Evolutionary conservation across 2,329 filamentous ascomycete species (phyloP).

Genomic region (Amesomyces nigricolor): DNA sequence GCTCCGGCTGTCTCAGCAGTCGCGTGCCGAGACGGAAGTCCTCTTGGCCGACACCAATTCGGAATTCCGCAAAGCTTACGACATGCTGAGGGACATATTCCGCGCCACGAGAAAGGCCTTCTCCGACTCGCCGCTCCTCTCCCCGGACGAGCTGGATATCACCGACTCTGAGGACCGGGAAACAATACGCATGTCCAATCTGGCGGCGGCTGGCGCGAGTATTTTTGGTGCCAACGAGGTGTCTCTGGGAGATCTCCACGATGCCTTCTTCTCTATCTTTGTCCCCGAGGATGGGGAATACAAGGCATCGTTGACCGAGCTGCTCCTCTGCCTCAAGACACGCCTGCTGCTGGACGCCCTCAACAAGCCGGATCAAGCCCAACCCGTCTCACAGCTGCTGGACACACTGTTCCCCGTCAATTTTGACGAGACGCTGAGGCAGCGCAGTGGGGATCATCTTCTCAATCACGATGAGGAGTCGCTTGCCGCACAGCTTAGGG

Average conservation of each 20-base stretch:
- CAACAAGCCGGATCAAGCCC: constrained; percentile 41
- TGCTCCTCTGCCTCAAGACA: constrained; percentile 45
- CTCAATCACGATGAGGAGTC: constrained; percentile 50
- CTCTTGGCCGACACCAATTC: constrained; percentile 30
- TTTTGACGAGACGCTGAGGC: constrained; percentile 44
- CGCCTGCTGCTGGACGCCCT: constrained; percentile 50
- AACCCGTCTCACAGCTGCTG: constrained; percentile 41
- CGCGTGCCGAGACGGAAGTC: constrained; percentile 28
- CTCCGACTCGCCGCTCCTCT: constrained; percentile 31
- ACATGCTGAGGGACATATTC: constrained; percentile 32
- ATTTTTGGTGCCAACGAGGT: constrained; percentile 35
- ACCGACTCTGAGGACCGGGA: constrained; percentile 35
- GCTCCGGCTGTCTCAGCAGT: constrained; percentile 33
- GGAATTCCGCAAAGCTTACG: constrained; percentile 34
- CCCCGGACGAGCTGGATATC: constrained; percentile 36
- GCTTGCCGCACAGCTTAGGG: constrained; percentile 39
- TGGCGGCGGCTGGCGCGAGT: constrained; percentile 42
- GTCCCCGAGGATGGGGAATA: constrained; percentile 35
- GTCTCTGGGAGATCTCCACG: constrained; percentile 39
- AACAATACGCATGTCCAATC: constrained; percentile 43
- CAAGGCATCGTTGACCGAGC: constrained; percentile 35
- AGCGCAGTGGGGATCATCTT: constrained; percentile 38
- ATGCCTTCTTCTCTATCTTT: constrained; percentile 43
- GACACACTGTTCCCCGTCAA: constrained; percentile 52
- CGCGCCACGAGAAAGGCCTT: constrained; percentile 32